Percentiles rank a stretch among this genome's conserved stretches.
phyloP scores from a whole-genome alignment of 345 rosid genomes.

The Melastoma malabathricum region DNA sequence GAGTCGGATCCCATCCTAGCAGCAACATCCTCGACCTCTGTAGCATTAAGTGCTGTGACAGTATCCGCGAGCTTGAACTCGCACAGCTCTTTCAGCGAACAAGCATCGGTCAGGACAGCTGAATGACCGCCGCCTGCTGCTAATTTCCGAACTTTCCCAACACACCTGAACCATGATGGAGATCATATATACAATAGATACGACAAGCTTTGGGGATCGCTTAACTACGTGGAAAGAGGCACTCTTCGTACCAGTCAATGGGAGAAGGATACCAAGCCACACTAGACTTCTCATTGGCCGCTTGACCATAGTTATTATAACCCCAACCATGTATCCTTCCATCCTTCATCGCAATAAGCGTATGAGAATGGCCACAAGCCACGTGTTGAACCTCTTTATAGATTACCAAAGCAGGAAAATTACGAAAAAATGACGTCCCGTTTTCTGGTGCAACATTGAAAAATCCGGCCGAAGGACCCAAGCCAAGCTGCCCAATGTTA shows the following conservation, averaged over 20 bases:
- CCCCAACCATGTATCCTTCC: constrained; percentile 95
- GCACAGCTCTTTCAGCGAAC: constrained; percentile 82
- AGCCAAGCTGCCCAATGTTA: constrained; percentile 83
- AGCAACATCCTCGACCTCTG: constrained; percentile 68
- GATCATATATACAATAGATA: constrained; percentile 5
- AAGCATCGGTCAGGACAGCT: constrained; percentile 89
- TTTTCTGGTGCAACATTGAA: constrained; percentile 54
- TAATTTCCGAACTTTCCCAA: constrained; percentile 77
- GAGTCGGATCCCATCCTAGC: constrained; percentile 73
- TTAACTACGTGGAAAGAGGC: not conserved
- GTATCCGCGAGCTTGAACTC: constrained; percentile 82
- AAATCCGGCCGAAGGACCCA: constrained; percentile 66
- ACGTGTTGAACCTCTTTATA: constrained; percentile 61
- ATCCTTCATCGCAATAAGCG: constrained; percentile 59
- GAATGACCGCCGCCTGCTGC: constrained; percentile 99
- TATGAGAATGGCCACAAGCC: constrained; percentile 93
- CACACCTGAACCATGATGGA: constrained; percentile 46
- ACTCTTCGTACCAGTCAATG: constrained; percentile 65
- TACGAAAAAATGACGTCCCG: constrained; percentile 43
- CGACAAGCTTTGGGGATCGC: not conserved
- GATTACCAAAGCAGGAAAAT: constrained; percentile 62
- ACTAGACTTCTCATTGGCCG: constrained; percentile 71
- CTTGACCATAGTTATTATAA: constrained; percentile 94
- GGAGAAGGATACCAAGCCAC: constrained; percentile 98
- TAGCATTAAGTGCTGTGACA: constrained; percentile 59